Conservation (phyloP, 225 moss, liverwort and hornwort genomes). For the Sphagnum contortum region DNA sequence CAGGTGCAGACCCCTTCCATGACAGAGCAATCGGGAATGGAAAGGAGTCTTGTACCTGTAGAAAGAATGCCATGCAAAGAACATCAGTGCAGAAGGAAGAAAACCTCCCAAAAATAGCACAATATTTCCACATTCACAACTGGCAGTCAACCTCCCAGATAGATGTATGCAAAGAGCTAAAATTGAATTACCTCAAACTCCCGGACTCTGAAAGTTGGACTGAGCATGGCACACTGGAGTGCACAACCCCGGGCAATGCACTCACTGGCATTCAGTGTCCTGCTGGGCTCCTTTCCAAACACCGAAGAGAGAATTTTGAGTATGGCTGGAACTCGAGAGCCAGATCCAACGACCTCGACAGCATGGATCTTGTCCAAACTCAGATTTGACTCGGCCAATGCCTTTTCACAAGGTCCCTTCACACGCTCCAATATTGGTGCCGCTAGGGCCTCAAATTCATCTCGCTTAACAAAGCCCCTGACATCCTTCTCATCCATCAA, state of each 20-base stretch:
- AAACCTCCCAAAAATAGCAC: too few species aligned
- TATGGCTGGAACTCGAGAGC: constrained; percentile 86
- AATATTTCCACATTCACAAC: too few species aligned
- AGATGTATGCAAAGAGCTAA: too few species aligned
- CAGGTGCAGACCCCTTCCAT: constrained; percentile 93
- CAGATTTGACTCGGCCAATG: constrained; percentile 65
- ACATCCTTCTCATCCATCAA: constrained; percentile 99
- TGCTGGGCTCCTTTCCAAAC: constrained; percentile 88
- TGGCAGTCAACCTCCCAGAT: too few species aligned
- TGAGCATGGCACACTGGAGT: constrained; percentile 85
- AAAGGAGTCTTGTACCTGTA: constrained; percentile 84
- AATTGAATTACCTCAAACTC: constrained; percentile 49
- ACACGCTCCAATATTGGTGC: constrained; percentile 79
- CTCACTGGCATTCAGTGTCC: constrained; percentile 95
- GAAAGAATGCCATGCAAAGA: too few species aligned
- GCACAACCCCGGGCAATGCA: constrained; percentile 82
- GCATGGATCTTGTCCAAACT: constrained; percentile 58
- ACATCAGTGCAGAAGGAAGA: too few species aligned
- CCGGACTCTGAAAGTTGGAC: constrained; percentile 76
- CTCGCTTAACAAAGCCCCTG: constrained; percentile 64
- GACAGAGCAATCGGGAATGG: constrained; percentile 93
- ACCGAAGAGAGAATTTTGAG: constrained; percentile 72
- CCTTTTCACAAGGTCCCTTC: constrained; percentile 85
- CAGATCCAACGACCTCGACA: constrained; percentile 96
- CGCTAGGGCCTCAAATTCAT: constrained; percentile 76